These are phyloP conservation scores for Aspergillus sp. DNA, from an alignment of 2,329 filamentous ascomycete genomes.

Conservation along the genomic window DNA sequence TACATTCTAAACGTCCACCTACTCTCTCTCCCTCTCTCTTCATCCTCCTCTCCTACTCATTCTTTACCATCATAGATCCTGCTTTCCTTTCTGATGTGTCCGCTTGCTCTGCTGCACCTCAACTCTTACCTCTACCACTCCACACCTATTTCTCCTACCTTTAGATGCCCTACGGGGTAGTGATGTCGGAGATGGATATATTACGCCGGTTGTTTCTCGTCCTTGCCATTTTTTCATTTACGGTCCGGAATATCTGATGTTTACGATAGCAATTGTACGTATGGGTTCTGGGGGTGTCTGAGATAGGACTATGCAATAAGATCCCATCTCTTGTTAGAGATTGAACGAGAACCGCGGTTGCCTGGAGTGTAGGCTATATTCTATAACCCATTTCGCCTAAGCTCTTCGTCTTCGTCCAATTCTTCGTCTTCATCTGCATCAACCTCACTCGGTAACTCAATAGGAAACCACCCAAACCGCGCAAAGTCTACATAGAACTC, in stretches of 20 bases:
- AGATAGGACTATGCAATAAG: constrained; percentile 10
- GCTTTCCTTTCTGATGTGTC: background rate
- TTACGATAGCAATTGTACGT: constrained; percentile 8
- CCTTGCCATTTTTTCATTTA: background rate
- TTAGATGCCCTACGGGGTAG: constrained; percentile 8
- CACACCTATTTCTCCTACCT: background rate
- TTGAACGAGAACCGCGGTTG: background rate
- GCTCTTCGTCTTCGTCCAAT: constrained; percentile 6
- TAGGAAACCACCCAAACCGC: constrained; percentile 52
- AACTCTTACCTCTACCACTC: background rate
- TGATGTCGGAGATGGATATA: constrained; percentile 8
- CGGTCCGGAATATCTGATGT: constrained; percentile 5
- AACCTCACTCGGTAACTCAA: constrained; percentile 49
- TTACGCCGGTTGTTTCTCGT: constrained; percentile 3
- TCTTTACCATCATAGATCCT: constrained; percentile 5
- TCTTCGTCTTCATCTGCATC: constrained; percentile 6
- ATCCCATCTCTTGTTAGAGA: constrained; percentile 5
- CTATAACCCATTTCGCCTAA: background rate
- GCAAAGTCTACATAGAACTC: constrained; percentile 45
- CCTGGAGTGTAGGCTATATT: background rate
- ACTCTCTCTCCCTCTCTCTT: constrained; percentile 5
- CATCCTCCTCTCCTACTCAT: background rate
- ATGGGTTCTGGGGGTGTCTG: constrained; percentile 5
- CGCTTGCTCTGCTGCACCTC: background rate
- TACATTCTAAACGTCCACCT: constrained; percentile 17